Evolutionary conservation across 495 filamentous ascomycete species (phyloP), one percentile per base, ranked within the genome.

Genomic region (Bombardia bombarda): DNA sequence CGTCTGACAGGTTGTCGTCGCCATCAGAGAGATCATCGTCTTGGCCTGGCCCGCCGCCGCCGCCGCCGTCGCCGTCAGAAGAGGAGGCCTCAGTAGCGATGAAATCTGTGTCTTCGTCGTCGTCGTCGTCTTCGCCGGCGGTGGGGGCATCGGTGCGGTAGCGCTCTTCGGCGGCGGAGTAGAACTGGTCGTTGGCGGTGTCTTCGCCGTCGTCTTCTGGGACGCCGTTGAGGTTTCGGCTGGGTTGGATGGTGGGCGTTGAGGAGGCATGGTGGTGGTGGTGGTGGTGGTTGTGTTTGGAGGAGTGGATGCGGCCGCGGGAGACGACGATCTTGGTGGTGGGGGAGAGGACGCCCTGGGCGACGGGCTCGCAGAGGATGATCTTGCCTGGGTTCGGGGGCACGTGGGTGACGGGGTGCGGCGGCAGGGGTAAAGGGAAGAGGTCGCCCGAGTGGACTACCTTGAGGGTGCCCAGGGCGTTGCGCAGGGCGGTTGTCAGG

Each of bases 381-480:
- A 90, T 79, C 61, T 82, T 84, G 14, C 84, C 88, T 3, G 86
- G 87, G n/a, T 83, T 85, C 14, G 86, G 77, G 5, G 83, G 79
- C 12, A 82, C 84, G 66, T 89, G 89, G 26, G 86, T 96, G 49
- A 92, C 87, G 8, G 87, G 85, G 63, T 95, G 87, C n/a, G 85
- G 75, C 14, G 85, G 83, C 16, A 94, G 65, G 4, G 86, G 86
- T 30, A 98, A 68, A 1, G 86, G 83, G 44, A 98, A 76, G 32
- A 89, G 62, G 55, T 97, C 92, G 2, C 86, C 87, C 12, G 79
- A 72, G 56, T 93, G 92, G 10, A 95, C 77, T 13, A 98, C 71
- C 32, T 79, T 79, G 20, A 87, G 70, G 7, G 74, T 70, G 13
- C 72, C 67, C 32, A 95, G 61, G 3, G 88, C 84, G 39, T 83